A percentile compares a stretch with the other conserved stretches of the same genome.
These are phyloP conservation scores for Hypericum perforatum DNA, from an alignment of 345 rosid species.

Conservation along the genomic window DNA sequence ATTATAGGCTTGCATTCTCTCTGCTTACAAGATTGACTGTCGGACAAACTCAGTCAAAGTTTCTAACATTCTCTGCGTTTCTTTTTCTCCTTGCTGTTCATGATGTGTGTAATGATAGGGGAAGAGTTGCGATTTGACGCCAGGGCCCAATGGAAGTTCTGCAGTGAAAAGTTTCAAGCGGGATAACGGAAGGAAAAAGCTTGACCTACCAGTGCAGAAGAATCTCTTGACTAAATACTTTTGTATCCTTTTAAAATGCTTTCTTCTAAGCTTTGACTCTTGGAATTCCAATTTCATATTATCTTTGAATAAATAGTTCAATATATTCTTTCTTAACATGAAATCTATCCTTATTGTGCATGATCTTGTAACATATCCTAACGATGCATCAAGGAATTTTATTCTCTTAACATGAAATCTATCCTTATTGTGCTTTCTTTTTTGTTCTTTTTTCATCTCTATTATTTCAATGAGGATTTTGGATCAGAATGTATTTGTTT, in stretches of 20 bases:
- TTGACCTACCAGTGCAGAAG: slow-evolving; percentile 90
- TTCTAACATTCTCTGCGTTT: background rate
- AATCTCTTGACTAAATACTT: slow-evolving; percentile 85
- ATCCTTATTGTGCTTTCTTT: too few species aligned
- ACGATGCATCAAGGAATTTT: too few species aligned
- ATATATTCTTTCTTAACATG: too few species aligned
- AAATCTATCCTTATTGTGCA: too few species aligned
- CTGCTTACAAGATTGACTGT: too few species aligned
- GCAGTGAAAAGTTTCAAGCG: slow-evolving; percentile 33
- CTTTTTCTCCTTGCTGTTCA: slow-evolving; percentile 1
- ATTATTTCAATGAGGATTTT: too few species aligned
- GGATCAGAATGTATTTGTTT: too few species aligned
- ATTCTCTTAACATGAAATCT: too few species aligned
- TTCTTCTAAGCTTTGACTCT: slow-evolving; percentile 2
- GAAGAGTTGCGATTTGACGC: slow-evolving; percentile 25
- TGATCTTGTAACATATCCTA: too few species aligned
- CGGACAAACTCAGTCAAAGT: background rate
- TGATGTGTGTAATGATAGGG: slow-evolving; percentile 29
- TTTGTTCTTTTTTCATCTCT: too few species aligned
- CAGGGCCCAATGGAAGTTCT: slow-evolving; percentile 18
- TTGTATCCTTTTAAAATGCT: slow-evolving; percentile 55
- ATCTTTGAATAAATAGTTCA: background rate
- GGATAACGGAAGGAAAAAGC: slow-evolving; percentile 51
- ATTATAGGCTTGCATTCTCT: too few species aligned
- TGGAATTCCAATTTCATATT: background rate